Evolutionary conservation across 495 filamentous ascomycete species (phyloP).

Genomic region (Rhizodiscina lignyota): DNA sequence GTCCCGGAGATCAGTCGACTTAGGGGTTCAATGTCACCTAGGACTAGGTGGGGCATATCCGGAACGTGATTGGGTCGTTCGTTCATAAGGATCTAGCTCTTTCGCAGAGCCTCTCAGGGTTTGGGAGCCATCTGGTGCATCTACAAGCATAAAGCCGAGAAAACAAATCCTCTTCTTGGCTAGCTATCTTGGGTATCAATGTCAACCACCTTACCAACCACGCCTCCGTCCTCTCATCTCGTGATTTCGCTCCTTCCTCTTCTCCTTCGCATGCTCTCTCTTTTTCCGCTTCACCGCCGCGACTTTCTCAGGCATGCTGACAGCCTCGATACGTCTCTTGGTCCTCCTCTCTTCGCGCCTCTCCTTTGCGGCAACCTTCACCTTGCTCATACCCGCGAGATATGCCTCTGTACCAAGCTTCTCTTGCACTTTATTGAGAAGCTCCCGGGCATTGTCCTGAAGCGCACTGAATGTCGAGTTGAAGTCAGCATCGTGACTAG

Average conservation of each 20-base stretch:
- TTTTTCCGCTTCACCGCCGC: conserved; percentile 70
- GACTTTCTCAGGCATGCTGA: conserved; percentile 61
- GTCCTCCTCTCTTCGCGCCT: conserved; percentile 53
- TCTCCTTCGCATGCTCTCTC: conserved; percentile 69
- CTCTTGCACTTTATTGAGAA: conserved; percentile 61
- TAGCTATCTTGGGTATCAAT: not conserved
- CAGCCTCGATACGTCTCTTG: conserved; percentile 76
- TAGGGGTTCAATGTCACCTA: too few species aligned
- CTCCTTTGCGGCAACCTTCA: conserved; percentile 49
- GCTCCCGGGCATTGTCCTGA: conserved; percentile 47
- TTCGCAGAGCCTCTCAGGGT: too few species aligned
- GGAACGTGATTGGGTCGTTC: not conserved
- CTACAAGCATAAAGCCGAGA: not conserved
- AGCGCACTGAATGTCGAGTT: conserved; percentile 48
- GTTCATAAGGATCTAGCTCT: not conserved
- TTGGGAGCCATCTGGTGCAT: too few species aligned
- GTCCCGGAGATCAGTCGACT: too few species aligned
- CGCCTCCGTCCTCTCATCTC: conserved; percentile 54
- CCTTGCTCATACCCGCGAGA: conserved; percentile 45
- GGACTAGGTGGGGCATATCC: too few species aligned
- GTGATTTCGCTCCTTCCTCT: conserved; percentile 56
- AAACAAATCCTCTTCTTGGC: not conserved
- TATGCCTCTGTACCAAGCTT: conserved; percentile 71
- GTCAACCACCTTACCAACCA: conserved; percentile 31
- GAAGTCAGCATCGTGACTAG: conserved; percentile 49